Base-by-base conservation (phyloP, 495 filamentous ascomycete species). In the Aspergillus coremiiformis region DNA sequence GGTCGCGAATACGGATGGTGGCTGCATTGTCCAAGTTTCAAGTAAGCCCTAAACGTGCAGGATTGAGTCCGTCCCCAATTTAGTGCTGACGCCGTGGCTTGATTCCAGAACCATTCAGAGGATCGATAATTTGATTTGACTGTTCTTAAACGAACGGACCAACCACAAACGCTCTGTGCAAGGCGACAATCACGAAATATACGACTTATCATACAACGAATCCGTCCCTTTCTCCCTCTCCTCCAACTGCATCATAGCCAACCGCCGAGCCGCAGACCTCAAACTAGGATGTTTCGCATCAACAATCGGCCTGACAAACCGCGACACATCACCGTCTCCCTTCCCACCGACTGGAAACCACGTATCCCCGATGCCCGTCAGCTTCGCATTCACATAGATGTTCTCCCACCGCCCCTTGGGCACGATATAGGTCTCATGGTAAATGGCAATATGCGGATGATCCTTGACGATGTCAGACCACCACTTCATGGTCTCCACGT, bases 401-500 rank as follows among this genome's bases (percentile, higher is more conserved):
- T 64, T 72, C 62, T 79, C 76, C 68, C 72, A 77, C 0, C 51
- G 22, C 2, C 66, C 64, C 17, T 50, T 55, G 4, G 69, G 64
- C n/a, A 61, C 69, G 23, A 59, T 51, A 59, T 75, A 80, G 3
- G 65, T 62, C 66, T 80, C 77, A 60, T 80, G 76, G 44, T 61
- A 70, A 56, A 79, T 76, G 11, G 58, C 52, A 14, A 80, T 33
- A 46, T 81, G 71, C 30, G 65, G 67, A 45, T 66, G 65, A 10
- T 62, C 32, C 53, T 68, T 69, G 7, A 45, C 58, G 6, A 59
- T 62, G 3, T 47, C 42, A 14, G 61, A 62, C 66, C 69, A 79
- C 71, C 70, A 79, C 12, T 69, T 62, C 76, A 76, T 76, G 10
- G 59, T 69, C 9, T 62, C 55, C n/a, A 62, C 63, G 56, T 82